phyloP scores from a whole-genome alignment of 495 filamentous ascomycete genomes.

The Penicillium subrubescens region DNA sequence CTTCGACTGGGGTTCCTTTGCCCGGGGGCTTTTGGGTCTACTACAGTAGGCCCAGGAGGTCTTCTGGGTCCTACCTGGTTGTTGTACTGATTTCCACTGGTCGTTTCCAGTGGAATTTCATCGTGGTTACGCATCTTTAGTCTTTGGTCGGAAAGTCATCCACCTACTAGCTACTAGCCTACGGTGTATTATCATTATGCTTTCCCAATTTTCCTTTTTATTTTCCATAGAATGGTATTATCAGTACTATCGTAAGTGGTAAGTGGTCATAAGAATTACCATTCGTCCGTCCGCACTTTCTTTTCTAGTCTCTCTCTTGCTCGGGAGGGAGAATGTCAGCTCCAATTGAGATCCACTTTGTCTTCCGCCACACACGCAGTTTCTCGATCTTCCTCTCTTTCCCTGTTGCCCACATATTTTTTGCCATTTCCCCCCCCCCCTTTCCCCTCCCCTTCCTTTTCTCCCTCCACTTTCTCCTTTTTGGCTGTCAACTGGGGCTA shows the following conservation, averaged over 20 bases:
- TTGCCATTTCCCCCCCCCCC: not conserved
- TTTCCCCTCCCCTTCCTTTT: not conserved
- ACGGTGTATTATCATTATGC: not conserved
- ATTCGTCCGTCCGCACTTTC: not conserved
- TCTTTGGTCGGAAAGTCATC: not conserved
- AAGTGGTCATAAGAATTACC: not conserved
- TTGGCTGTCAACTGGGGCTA: not conserved
- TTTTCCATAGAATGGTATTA: not conserved
- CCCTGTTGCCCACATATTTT: conserved; percentile 10
- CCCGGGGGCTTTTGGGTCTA: not conserved
- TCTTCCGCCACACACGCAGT: conserved; percentile 27
- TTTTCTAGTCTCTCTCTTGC: not conserved
- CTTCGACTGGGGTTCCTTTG: not conserved
- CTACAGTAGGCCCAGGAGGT: not conserved
- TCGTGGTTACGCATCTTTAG: not conserved
- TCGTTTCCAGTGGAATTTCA: not conserved
- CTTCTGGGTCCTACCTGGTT: not conserved
- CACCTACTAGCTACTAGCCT: not conserved
- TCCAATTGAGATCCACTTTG: conserved; percentile 13
- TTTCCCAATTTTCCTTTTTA: not conserved
- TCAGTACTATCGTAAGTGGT: not conserved
- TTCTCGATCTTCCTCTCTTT: conserved; percentile 23
- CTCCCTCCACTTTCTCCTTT: not conserved
- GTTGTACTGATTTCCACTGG: not conserved
- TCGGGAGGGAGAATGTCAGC: conserved; percentile 15